Evolutionary conservation across 2,329 filamentous ascomycete species (phyloP), one percentile per base, ranked within the genome.

Genomic region (Penicillium fuscoglaucum): DNA sequence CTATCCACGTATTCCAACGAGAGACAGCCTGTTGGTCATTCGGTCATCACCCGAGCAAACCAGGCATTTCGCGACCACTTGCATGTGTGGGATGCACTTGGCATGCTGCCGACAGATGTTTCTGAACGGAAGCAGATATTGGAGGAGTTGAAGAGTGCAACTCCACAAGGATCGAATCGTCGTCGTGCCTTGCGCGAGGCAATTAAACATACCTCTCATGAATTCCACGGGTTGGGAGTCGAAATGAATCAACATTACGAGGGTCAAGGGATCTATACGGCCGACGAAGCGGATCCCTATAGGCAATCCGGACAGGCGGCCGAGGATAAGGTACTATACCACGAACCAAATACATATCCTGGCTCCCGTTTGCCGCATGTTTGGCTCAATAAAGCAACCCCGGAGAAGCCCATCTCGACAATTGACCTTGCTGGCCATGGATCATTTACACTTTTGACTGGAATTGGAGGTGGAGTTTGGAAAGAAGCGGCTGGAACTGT

Each of bases 301-400:
- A 21, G 39, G 39, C 24, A 62, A 57, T 3, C 60, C 59, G 15
- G 59, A 56, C 26, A 66, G 68, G 52, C 69, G 1, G 63, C 74
- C 26, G 64, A 74, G 17, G 78, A 84, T 59, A 68, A 73, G 0
- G 74, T 81, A 6, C 66, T 79, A 13, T 66, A 79, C 40, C 74
- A 82, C 61, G 70, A 76, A 35, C 74, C 77, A 39, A 80, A 71
- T 50, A 87, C 86, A 3, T 85, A 81, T 63, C 86, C 86, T 0
- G 87, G 86, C 8, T 76, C 77, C 31, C 76, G 85, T 2, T 71
- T 88, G 24, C 86, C 87, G 6, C 86, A 89, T 69, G 85, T 78
- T 0, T 88, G 86, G 86, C 72, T 88, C 17, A 83, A 85, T 70
- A 78, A 76, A 21, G 65, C 74, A 7, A 64, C 76, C 12, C 80